Percentiles rank a stretch among this genome's conserved stretches.
Conservation (phyloP, 2,329 filamentous ascomycete species). For the Celoporthe dispersa region DNA sequence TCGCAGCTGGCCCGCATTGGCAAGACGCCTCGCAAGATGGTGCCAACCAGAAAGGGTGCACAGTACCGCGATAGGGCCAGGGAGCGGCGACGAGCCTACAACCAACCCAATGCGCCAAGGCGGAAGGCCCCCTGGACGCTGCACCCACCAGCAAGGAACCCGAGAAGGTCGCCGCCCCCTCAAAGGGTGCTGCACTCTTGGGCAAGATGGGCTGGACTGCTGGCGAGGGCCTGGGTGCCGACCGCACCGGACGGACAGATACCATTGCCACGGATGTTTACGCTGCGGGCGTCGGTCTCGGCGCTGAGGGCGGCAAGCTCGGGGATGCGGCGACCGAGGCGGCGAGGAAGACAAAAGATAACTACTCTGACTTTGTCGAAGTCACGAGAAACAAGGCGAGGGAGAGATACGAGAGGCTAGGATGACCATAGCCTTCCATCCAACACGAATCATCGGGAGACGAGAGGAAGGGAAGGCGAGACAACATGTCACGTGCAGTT, state of each 20-base stretch:
- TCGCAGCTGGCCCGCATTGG: constrained; percentile 34
- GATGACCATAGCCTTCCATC: background rate
- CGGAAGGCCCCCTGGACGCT: constrained; percentile 55
- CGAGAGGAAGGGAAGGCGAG: background rate
- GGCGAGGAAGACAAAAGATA: constrained; percentile 62
- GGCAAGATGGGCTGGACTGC: constrained; percentile 75
- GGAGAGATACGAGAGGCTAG: constrained; percentile 66
- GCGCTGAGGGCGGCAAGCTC: constrained; percentile 70
- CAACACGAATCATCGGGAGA: background rate
- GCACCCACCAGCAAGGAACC: constrained; percentile 35
- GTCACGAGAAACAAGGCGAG: constrained; percentile 69
- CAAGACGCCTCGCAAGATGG: constrained; percentile 40
- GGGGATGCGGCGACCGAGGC: constrained; percentile 71
- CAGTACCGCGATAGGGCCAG: constrained; percentile 70
- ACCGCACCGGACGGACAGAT: constrained; percentile 65
- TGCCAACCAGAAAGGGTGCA: constrained; percentile 32
- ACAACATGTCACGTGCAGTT: background rate
- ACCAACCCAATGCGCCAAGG: constrained; percentile 50
- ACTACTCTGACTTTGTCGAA: constrained; percentile 65
- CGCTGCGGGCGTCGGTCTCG: constrained; percentile 69
- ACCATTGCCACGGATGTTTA: constrained; percentile 69
- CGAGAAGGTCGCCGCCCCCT: constrained; percentile 38
- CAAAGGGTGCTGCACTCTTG: constrained; percentile 69
- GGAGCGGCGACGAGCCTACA: constrained; percentile 66
- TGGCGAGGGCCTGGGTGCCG: constrained; percentile 67